A percentile compares a stretch with the other conserved stretches of the same genome.
phyloP scores from a whole-genome alignment of 768 basidiomycete species.

The Leccinum imitatum region DNA sequence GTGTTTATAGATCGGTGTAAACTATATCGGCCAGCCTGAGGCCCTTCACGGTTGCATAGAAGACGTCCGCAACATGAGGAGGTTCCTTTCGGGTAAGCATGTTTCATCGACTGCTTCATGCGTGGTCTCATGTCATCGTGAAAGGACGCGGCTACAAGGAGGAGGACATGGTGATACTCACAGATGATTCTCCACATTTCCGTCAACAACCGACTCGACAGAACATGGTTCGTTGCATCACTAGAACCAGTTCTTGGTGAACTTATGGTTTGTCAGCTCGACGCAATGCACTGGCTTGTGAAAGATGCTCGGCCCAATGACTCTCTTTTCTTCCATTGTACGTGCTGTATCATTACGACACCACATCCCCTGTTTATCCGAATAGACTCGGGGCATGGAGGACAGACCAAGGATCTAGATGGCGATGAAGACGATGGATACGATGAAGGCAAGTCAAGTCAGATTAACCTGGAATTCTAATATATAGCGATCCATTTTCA shows the following conservation, averaged over 20 bases:
- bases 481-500: slow-evolving; percentile 24
- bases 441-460: slow-evolving; percentile 59
- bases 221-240: slow-evolving; percentile 65
- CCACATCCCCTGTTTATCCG: background rate
- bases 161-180: slow-evolving; percentile 84
- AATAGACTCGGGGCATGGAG: slow-evolving; percentile 90
- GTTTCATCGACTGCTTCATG: background rate
- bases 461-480: slow-evolving; percentile 6
- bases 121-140: background rate
- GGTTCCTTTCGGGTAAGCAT: slow-evolving; percentile 71
- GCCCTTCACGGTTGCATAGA: slow-evolving; percentile 87
- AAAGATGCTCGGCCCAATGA: slow-evolving; percentile 62
- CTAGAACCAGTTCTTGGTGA: background rate
- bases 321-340: slow-evolving; percentile 89
- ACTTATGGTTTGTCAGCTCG: slow-evolving; percentile 39
- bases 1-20: slow-evolving; percentile 74
- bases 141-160: slow-evolving; percentile 53
- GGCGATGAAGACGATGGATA: slow-evolving; percentile 85
- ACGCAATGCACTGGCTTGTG: background rate
- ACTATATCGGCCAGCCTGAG: slow-evolving; percentile 70
- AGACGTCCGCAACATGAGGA: slow-evolving; percentile 72
- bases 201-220: slow-evolving; percentile 69
- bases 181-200: slow-evolving; percentile 67
- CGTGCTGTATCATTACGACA: slow-evolving; percentile 17
- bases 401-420: slow-evolving; percentile 79